phyloP scores from a whole-genome alignment of 805 yeast species.

The Groenewaldozyma salmanticensis region DNA sequence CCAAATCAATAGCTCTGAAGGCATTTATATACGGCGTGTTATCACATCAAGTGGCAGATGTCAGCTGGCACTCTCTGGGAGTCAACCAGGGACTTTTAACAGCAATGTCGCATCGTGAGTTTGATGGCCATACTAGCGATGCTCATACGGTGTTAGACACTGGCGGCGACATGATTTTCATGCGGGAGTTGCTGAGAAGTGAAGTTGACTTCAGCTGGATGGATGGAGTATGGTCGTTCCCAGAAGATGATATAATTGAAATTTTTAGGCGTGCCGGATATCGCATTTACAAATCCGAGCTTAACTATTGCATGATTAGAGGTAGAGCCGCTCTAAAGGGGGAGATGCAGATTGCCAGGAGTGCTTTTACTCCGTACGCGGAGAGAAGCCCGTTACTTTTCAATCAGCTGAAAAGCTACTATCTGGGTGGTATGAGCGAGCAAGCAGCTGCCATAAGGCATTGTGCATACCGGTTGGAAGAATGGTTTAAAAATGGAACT shows the following conservation, averaged over 20 bases:
- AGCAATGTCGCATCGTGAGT: slow-evolving; percentile 43
- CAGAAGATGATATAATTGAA: slow-evolving; percentile 35
- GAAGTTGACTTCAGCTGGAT: slow-evolving; percentile 23
- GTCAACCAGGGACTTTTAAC: slow-evolving; percentile 46
- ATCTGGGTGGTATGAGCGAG: slow-evolving; percentile 45
- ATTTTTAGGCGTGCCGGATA: slow-evolving; percentile 34
- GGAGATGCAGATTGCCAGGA: slow-evolving; percentile 32
- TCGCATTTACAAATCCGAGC: slow-evolving; percentile 25
- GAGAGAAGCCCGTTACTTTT: slow-evolving; percentile 37
- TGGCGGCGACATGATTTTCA: slow-evolving; percentile 51
- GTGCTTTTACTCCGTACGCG: slow-evolving; percentile 27
- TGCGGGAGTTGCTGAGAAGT: slow-evolving; percentile 32
- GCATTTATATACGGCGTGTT: slow-evolving; percentile 51
- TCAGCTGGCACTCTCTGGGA: slow-evolving; percentile 58
- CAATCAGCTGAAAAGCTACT: slow-evolving; percentile 37
- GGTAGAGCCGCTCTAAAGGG: slow-evolving; percentile 44
- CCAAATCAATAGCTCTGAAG: too few species aligned
- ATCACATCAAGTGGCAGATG: slow-evolving; percentile 55
- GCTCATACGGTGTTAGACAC: slow-evolving; percentile 51
- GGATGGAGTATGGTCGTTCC: slow-evolving; percentile 27
- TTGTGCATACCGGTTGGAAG: slow-evolving; percentile 32
- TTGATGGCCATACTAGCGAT: slow-evolving; percentile 35
- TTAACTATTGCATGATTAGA: slow-evolving; percentile 42
- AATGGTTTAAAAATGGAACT: slow-evolving; percentile 33
- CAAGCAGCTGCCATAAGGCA: slow-evolving; percentile 30